Evolutionary conservation across 2,329 filamentous ascomycete species (phyloP).

Genomic region (Hymenoscyphus albidus): DNA sequence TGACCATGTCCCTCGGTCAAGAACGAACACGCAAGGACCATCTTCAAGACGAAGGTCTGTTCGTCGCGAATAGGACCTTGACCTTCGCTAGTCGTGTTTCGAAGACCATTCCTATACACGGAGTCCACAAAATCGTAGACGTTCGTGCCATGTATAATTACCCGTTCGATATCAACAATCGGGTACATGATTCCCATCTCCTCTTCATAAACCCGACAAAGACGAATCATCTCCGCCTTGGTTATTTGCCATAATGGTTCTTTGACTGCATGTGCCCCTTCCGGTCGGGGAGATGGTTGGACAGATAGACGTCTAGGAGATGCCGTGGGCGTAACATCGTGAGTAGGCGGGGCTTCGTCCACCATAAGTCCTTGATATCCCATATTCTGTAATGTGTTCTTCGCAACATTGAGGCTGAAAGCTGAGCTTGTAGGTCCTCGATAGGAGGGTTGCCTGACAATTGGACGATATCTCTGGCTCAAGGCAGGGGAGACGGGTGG

Average conservation of each 20-base stretch:
- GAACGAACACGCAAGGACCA: conserved; percentile 75
- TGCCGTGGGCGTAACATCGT: conserved; percentile 46
- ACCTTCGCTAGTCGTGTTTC: conserved; percentile 42
- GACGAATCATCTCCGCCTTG: conserved; percentile 73
- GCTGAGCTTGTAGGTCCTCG: conserved; percentile 81
- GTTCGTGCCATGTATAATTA: conserved; percentile 66
- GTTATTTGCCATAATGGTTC: conserved; percentile 80
- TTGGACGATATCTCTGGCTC: conserved; percentile 20
- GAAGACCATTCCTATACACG: conserved; percentile 54
- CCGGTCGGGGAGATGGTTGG: conserved; percentile 25
- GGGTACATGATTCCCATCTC: conserved; percentile 94
- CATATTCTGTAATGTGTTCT: conserved; percentile 84
- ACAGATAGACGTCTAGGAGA: conserved; percentile 25
- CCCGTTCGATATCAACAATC: conserved; percentile 67
- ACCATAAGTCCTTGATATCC: conserved; percentile 68
- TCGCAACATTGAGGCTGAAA: conserved; percentile 83
- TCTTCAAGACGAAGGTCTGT: conserved; percentile 70
- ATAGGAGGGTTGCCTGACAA: conserved; percentile 54
- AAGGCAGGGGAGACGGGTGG: conserved; percentile 23
- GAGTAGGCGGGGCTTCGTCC: conserved; percentile 56
- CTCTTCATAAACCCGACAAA: conserved; percentile 80
- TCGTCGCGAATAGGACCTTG: conserved; percentile 50
- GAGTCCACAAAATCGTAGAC: conserved; percentile 72
- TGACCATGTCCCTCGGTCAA: conserved; percentile 75
- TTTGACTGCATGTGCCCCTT: conserved; percentile 38